Base-by-base conservation (phyloP, 768 basidiomycete genomes). In the Chalciporus chontae region DNA sequence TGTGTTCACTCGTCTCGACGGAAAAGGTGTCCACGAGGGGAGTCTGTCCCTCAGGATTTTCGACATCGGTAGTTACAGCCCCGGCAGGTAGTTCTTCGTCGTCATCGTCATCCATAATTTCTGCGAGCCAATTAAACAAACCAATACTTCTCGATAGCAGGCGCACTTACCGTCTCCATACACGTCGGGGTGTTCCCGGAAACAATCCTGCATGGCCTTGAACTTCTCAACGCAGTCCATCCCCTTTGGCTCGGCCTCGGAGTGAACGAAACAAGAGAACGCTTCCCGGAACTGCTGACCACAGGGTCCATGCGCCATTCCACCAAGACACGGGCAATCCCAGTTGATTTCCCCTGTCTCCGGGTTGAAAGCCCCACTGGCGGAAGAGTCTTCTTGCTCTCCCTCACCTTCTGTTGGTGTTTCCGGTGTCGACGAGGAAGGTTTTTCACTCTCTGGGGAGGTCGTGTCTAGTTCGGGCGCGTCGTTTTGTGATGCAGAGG, bases 301-400 rank as follows among this genome's bases (percentile, higher is more conserved):
- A 62, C 96, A 99, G 9, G 94, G 93, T 6, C 96, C 95, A 63
- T 98, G 78, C 9, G 95, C 95, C 96, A 99, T 97, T 43, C 96
- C 96, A 27, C 96, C 96, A 8, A 99, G 82, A 68, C 96, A 98
- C 1, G 96, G 93, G 68, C 96, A 99, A 65, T 97, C 96, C 96
- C 96, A 99, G 73, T 99, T 99, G 62, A 99, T 98, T 78, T 97
- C 94, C 39, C 96, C 96, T 2, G 96, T 99, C 54, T 83, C 93
- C 17, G 94, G 94, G 71, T 99, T 88, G 76, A 81, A 98, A 5
- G 96, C 95, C 34, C 79, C 79, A 23, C 66, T 66, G 24, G 65
- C 66, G 1, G 67, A 57, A 42, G 66, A 48, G 51, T 59, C 65
- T 47, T 41, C 68, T 19, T 64, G 64, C 11, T 55, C 64, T 5